Percentiles rank a stretch among this genome's conserved stretches.
These are phyloP conservation scores for Penicillium bovifimosum DNA, from an alignment of 495 filamentous ascomycete species.

Conservation along the genomic window DNA sequence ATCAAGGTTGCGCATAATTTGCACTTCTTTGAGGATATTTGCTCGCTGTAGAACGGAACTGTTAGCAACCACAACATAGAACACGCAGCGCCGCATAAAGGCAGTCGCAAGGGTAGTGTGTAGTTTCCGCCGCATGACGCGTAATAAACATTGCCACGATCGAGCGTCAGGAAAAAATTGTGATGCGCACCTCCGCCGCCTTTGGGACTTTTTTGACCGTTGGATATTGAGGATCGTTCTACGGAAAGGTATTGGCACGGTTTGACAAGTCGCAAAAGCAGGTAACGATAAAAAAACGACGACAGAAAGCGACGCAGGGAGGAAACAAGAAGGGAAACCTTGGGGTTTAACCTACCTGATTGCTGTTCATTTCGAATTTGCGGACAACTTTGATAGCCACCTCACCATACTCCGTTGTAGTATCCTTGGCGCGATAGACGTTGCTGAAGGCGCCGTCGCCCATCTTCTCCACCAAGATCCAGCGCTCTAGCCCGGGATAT, in stretches of 20 bases:
- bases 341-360: slow-evolving; percentile 66
- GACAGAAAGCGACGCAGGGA: slow-evolving; percentile 6
- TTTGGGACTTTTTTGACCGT: slow-evolving; percentile 91
- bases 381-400: slow-evolving; percentile 98
- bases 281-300: not conserved
- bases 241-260: slow-evolving; percentile 37
- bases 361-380: slow-evolving; percentile 97
- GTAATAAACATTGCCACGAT: slow-evolving; percentile 11
- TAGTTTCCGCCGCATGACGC: not conserved
- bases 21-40: slow-evolving; percentile 96
- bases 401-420: slow-evolving; percentile 60
- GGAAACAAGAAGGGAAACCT: slow-evolving; percentile 16
- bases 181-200: slow-evolving; percentile 90
- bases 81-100: not conserved
- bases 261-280: slow-evolving; percentile 1
- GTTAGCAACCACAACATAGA: slow-evolving; percentile 3
- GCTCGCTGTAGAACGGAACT: slow-evolving; percentile 58
- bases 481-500: slow-evolving; percentile 90
- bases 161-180: slow-evolving; percentile 21
- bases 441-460: slow-evolving; percentile 99
- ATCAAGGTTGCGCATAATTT: slow-evolving; percentile 95
- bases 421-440: slow-evolving; percentile 84
- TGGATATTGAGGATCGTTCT: slow-evolving; percentile 81
- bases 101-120: not conserved
- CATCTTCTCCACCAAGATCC: slow-evolving; percentile 93